Evolutionary conservation across 2,329 filamentous ascomycete species (phyloP).

Genomic region (Geosmithia morbida): DNA sequence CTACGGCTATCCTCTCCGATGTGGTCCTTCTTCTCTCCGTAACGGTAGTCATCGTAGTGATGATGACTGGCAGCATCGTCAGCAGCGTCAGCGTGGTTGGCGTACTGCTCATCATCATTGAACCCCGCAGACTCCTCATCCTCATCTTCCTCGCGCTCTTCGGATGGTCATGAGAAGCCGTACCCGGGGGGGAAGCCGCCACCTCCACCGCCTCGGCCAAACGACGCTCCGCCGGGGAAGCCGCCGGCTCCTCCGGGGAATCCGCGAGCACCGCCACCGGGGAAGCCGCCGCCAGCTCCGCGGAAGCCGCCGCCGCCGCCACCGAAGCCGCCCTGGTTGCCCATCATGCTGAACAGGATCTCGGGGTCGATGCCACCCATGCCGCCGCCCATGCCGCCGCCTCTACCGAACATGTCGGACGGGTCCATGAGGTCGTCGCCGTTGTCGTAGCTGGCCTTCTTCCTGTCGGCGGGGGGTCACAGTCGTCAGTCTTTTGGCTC

Average conservation of each 20-base stretch:
- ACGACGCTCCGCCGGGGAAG: slow-evolving; percentile 9
- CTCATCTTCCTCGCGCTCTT: slow-evolving; percentile 16
- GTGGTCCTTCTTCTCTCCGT: slow-evolving; percentile 11
- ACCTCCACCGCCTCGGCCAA: slow-evolving; percentile 9
- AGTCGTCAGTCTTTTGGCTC: background rate
- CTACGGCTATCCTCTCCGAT: background rate
- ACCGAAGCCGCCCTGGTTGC: slow-evolving; percentile 43
- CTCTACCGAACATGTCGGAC: slow-evolving; percentile 66
- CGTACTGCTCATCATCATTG: slow-evolving; percentile 11
- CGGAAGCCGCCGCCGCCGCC: slow-evolving; percentile 36
- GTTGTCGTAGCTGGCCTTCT: slow-evolving; percentile 80
- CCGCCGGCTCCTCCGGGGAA: slow-evolving; percentile 15
- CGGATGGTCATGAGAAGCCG: slow-evolving; percentile 36
- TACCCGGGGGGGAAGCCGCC: slow-evolving; percentile 18
- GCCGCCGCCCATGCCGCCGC: slow-evolving; percentile 47
- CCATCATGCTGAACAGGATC: slow-evolving; percentile 77
- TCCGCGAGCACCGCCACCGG: slow-evolving; percentile 22
- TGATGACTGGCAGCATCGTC: slow-evolving; percentile 11
- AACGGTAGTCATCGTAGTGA: slow-evolving; percentile 1
- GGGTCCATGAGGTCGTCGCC: slow-evolving; percentile 85
- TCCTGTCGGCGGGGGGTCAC: slow-evolving; percentile 38
- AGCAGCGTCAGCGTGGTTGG: slow-evolving; percentile 10
- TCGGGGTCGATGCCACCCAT: slow-evolving; percentile 61
- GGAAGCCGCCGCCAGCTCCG: slow-evolving; percentile 25
- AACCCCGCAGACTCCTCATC: slow-evolving; percentile 13